Percentiles rank a stretch among this genome's conserved stretches.
These are phyloP conservation scores for Aspergillus fijiensis DNA, from an alignment of 2,329 filamentous ascomycete species.

Conservation along the genomic window DNA sequence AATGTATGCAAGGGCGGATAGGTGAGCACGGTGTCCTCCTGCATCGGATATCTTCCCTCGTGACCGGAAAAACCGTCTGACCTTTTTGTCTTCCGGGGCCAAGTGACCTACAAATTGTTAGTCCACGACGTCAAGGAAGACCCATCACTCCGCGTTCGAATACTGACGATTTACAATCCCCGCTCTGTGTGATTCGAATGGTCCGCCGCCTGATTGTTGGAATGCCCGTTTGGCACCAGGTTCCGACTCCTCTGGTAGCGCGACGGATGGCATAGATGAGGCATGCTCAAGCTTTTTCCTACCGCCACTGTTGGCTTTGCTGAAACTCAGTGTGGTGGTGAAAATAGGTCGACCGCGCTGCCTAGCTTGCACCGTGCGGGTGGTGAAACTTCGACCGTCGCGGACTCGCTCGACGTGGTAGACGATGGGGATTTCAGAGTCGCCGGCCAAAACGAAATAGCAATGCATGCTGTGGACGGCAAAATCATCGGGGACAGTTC, in stretches of 20 bases:
- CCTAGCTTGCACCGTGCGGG: conserved; percentile 90
- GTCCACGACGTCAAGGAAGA: neutral
- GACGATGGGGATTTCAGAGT: conserved; percentile 78
- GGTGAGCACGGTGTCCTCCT: conserved; percentile 76
- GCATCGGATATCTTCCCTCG: conserved; percentile 67
- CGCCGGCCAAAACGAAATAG: conserved; percentile 94
- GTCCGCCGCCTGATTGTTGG: conserved; percentile 41
- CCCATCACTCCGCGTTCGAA: neutral
- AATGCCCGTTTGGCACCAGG: conserved; percentile 31
- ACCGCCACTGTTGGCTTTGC: conserved; percentile 57
- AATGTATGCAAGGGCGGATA: conserved; percentile 89
- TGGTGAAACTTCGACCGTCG: conserved; percentile 85
- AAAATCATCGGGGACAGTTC: conserved; percentile 77
- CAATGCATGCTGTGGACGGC: conserved; percentile 95
- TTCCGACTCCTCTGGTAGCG: conserved; percentile 40
- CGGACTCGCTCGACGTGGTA: conserved; percentile 95
- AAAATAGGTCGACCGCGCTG: conserved; percentile 90
- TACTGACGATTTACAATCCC: conserved; percentile 56
- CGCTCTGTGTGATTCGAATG: conserved; percentile 59
- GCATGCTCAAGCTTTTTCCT: conserved; percentile 64
- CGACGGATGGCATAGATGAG: conserved; percentile 56
- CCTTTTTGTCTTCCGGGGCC: conserved; percentile 64
- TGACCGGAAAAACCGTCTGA: conserved; percentile 54
- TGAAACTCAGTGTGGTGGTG: conserved; percentile 90
- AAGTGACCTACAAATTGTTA: conserved; percentile 26